Evolutionary conservation across 2,329 filamentous ascomycete genomes (phyloP).

Genomic region (Talaromyces sp.): DNA sequence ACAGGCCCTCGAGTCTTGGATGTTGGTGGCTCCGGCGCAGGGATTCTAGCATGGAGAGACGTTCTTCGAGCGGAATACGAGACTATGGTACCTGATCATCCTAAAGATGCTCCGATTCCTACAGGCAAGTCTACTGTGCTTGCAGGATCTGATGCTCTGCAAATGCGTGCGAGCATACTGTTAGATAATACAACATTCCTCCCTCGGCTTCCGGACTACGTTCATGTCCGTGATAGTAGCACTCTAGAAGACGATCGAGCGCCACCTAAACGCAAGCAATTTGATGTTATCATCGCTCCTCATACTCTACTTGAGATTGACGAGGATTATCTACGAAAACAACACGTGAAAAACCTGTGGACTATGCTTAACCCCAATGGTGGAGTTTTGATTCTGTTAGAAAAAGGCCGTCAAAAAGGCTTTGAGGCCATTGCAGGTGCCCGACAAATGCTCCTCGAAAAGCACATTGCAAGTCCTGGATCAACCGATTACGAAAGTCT

Average conservation of each 20-base stretch:
- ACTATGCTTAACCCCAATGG: conserved; percentile 77
- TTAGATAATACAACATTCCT: conserved; percentile 89
- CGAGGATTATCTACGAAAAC: conserved; percentile 73
- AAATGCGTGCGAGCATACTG: conserved; percentile 71
- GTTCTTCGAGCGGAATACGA: conserved; percentile 80
- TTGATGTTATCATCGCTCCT: conserved; percentile 85
- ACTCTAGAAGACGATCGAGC: conserved; percentile 57
- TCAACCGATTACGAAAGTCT: conserved; percentile 45
- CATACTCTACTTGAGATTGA: conserved; percentile 75
- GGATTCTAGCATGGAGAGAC: conserved; percentile 64
- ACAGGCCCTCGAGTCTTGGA: conserved; percentile 60
- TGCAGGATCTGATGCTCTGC: conserved; percentile 70
- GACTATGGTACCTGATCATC: conserved; percentile 54
- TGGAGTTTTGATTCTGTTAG: conserved; percentile 80
- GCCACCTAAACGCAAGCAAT: conserved; percentile 68
- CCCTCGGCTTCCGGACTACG: conserved; percentile 83
- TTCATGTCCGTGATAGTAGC: conserved; percentile 60
- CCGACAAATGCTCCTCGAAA: conserved; percentile 72
- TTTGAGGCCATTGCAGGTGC: conserved; percentile 91
- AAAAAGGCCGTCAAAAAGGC: conserved; percentile 86
- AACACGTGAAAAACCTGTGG: conserved; percentile 86
- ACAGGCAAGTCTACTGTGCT: conserved; percentile 76
- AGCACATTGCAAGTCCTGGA: conserved; percentile 65
- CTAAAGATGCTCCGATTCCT: conserved; percentile 42
- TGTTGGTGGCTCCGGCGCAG: conserved; percentile 62